Conservation (phyloP, 768 basidiomycete genomes). For the Suillus hirtellus region DNA sequence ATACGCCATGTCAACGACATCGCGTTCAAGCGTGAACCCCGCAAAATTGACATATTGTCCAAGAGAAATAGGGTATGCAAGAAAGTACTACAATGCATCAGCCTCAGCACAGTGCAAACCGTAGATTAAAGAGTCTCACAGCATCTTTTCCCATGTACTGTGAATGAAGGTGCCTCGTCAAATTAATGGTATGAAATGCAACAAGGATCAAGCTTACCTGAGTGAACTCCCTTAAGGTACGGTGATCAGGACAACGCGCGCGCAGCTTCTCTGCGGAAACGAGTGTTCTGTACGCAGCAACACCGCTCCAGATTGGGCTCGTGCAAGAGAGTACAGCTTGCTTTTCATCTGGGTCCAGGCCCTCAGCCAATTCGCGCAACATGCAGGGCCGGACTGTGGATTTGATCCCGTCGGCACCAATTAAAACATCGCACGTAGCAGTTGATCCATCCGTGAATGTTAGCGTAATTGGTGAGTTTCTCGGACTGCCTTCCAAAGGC, state of each 20-base stretch:
- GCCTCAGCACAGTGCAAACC: background rate
- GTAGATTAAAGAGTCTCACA: slow-evolving; percentile 29
- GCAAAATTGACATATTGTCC: slow-evolving; percentile 64
- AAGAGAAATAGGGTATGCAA: slow-evolving; percentile 61
- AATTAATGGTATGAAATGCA: slow-evolving; percentile 3
- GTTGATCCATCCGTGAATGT: slow-evolving; percentile 62
- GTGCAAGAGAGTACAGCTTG: slow-evolving; percentile 42
- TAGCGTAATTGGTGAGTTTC: slow-evolving; percentile 39
- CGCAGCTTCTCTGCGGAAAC: slow-evolving; percentile 51
- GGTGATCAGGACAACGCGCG: slow-evolving; percentile 46
- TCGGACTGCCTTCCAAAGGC: slow-evolving; percentile 27
- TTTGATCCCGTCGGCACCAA: slow-evolving; percentile 69
- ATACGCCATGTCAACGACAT: slow-evolving; percentile 52
- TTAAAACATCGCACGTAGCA: slow-evolving; percentile 61
- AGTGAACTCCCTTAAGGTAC: slow-evolving; percentile 45
- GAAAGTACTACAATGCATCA: slow-evolving; percentile 46
- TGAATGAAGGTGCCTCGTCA: background rate
- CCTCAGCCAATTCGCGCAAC: slow-evolving; percentile 31
- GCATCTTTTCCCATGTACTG: slow-evolving; percentile 60
- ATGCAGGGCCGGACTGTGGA: slow-evolving; percentile 47
- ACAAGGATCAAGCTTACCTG: slow-evolving; percentile 38
- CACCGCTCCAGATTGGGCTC: slow-evolving; percentile 61
- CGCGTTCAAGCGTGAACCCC: slow-evolving; percentile 51
- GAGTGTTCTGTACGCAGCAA: slow-evolving; percentile 56
- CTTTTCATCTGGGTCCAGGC: slow-evolving; percentile 42